Evolutionary conservation across 257 asterid genomes (phyloP), one percentile per base, ranked within the genome.

Genomic region (Solanum medicagineum): DNA sequence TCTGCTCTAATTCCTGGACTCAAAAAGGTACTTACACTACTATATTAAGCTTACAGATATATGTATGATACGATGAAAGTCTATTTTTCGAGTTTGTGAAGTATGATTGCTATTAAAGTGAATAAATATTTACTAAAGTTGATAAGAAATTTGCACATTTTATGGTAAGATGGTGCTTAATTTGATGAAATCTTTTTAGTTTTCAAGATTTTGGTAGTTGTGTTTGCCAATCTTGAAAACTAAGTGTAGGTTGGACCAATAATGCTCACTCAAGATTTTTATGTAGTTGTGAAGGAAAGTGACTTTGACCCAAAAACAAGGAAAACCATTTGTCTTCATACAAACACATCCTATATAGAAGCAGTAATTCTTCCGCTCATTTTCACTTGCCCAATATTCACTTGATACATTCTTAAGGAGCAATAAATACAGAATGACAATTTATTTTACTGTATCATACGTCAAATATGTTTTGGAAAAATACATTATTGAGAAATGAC

Each of bases 1-100:
- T 92, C 99, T 83, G 95, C 96, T 55, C 88, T 95, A 0, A 93
- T 95, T 79, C 99, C 99, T 20, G 99, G 98, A 47, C 87, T 95
- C 69, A 95, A 92, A 90, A 95, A 92, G 99, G 99, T 95, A 81
- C 0, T 0, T 2, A 0, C 47, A 84, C n/a, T 24, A 1, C 15
- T 45, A 4, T 75, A n/a, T 10, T 20, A 81, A n/a, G 12, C 20
- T 70, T 36, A 36, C 4, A 15, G 8, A 68, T 36, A 36, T 9
- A 15, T 62, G 9, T 69, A 1, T 40, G 79, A 12, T 36, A 40
- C 5, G 29, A 69, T 40, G 16, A 10, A 36, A 69, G 9, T 40
- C 66, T 59, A 20, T n/a, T 11, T 59, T 59, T 59, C 7, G 29
- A 59, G 29, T 59, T n/a, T n/a, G 3, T 66, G 74, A 14, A 29